A percentile compares a stretch with the other conserved stretches of the same genome.
These are phyloP conservation scores for Venturiaceae sp. DNA, from an alignment of 2,329 filamentous ascomycete species.

Conservation along the genomic window DNA sequence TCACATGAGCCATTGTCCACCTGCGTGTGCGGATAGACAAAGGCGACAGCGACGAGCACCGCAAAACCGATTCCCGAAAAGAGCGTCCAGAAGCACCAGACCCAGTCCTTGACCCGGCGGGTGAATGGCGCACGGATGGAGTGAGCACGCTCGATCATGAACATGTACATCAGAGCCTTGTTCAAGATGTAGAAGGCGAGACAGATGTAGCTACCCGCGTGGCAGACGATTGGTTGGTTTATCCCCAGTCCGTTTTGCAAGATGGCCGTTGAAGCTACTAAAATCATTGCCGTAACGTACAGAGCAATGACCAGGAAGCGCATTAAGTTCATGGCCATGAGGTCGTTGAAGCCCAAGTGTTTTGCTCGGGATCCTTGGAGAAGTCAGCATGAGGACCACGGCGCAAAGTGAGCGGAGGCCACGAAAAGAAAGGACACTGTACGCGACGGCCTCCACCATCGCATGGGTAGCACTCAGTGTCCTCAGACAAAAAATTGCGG, in stretches of 20 bases:
- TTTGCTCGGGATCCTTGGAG: conserved; percentile 17
- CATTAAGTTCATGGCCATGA: conserved; percentile 18
- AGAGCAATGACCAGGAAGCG: conserved; percentile 23
- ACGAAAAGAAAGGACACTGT: no score
- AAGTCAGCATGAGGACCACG: neutral
- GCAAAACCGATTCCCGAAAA: conserved; percentile 22
- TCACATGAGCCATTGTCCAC: conserved; percentile 25
- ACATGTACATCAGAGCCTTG: conserved; percentile 27
- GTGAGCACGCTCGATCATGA: conserved; percentile 31
- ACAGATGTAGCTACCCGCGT: conserved; percentile 25
- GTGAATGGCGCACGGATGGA: conserved; percentile 23
- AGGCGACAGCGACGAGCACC: conserved; percentile 18
- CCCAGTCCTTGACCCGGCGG: conserved; percentile 20
- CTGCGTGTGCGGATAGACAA: conserved; percentile 21
- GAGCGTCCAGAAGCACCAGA: conserved; percentile 27
- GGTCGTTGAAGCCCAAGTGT: conserved; percentile 12
- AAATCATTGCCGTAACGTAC: conserved; percentile 24
- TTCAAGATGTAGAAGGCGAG: conserved; percentile 25
- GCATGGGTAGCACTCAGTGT: no score
- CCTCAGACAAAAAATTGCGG: no score
- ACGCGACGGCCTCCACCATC: no score
- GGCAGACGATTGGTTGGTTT: conserved; percentile 17
- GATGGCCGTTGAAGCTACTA: conserved; percentile 23
- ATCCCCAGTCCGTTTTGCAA: conserved; percentile 22
- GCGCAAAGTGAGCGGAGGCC: no score